phyloP scores from a whole-genome alignment of 768 basidiomycete genomes.

The Mrakia gelida region DNA sequence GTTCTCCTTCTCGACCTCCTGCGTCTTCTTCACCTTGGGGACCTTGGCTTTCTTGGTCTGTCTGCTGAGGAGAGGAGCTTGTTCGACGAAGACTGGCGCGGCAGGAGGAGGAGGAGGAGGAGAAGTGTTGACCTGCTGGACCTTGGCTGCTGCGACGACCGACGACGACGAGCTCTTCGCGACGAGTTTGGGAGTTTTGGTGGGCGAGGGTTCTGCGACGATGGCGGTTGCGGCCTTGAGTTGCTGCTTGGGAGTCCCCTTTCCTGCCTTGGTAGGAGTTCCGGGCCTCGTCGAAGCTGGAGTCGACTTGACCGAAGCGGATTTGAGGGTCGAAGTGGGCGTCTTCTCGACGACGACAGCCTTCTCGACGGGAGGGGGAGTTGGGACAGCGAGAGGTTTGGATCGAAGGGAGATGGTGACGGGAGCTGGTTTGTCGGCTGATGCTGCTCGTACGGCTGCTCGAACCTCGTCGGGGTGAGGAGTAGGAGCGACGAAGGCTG shows the following conservation, averaged over 20 bases:
- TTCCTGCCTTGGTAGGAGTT: background rate
- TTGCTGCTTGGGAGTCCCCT: background rate
- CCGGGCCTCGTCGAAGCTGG: background rate
- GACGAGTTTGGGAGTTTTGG: background rate
- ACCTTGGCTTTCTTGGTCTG: constrained; percentile 38
- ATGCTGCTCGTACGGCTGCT: constrained; percentile 10
- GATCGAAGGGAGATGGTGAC: constrained; percentile 14
- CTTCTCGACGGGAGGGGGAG: background rate
- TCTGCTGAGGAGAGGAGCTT: constrained; percentile 32
- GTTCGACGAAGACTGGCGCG: constrained; percentile 21
- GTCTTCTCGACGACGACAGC: constrained; percentile 1
- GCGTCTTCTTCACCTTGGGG: background rate
- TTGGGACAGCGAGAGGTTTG: background rate
- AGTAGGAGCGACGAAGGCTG: constrained; percentile 15
- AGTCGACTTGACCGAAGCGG: constrained; percentile 41
- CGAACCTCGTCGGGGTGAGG: constrained; percentile 34
- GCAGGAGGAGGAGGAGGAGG: background rate
- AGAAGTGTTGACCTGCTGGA: background rate
- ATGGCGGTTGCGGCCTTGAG: background rate
- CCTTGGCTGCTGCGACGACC: background rate
- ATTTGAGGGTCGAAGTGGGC: constrained; percentile 37
- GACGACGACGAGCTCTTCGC: background rate
- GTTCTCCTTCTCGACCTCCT: constrained; percentile 13
- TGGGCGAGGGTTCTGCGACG: background rate
- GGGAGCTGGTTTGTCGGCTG: constrained; percentile 7